Base-by-base conservation (phyloP, 768 basidiomycete genomes). In the Chalciporus piperatus region DNA sequence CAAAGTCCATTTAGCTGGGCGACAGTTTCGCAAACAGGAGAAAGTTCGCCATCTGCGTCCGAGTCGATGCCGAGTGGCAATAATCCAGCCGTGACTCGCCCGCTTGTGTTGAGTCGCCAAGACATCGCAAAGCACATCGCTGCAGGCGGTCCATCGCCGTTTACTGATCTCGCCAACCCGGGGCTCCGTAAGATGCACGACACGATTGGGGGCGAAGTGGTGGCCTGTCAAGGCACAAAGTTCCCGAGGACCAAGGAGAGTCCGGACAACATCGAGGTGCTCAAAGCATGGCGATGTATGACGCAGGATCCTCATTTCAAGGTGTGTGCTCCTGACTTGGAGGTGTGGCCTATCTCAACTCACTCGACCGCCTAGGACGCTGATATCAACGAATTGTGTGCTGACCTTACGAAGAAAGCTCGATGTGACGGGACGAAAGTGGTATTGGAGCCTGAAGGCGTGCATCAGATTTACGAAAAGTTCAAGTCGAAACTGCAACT, bases 391-490 rank as follows among this genome's bases (percentile, higher is more conserved):
- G 78, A 86, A 43, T 73, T 93, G 20, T 93, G 91, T 63, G 60
- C 81, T 7, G 87, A 92, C 68, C 90, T 93, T 63, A 79, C 88
- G 41, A 79, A 69, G 62, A 92, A 93, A 72, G 91, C 91, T 42
- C 77, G 82, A 41, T 93, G 91, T 61, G 90, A 92, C 54, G 91
- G 91, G 33, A 83, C 82, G 23, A 89, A 88, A 71, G 86, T 91
- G 35, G 90, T 92, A 17, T 69, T 92, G 43, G 87, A 80, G 54
- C 75, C 76, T 6, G 67, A 72, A 52, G 69, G 74, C 33, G 72
- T 78, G 51, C 69, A 66, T 46, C 70, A 73, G 37, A 66, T 79
- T 44, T 69, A 80, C 54, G 74, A 77, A 57, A 69, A 60, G 43
- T 70, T 79, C 38, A 63, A 70, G 48, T 54, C 62, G 48, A 68